Percentiles rank a stretch among this genome's conserved stretches.
Conservation (phyloP, 495 filamentous ascomycete species). For the Aspergillus campestris region DNA sequence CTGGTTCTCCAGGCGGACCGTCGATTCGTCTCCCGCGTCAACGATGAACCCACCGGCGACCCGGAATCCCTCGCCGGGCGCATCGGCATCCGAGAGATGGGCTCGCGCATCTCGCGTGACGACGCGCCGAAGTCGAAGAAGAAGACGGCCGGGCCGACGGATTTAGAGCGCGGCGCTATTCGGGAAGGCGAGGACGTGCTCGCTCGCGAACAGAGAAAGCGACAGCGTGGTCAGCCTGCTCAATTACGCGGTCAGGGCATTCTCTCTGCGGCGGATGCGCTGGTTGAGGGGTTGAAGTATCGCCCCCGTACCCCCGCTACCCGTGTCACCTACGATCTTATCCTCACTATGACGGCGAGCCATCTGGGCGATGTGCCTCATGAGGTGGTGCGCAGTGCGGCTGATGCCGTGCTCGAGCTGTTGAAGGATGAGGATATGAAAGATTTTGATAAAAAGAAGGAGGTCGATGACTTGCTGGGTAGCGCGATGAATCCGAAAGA, state of each 20-base stretch:
- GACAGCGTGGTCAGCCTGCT: slow-evolving; percentile 64
- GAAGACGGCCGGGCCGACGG: slow-evolving; percentile 52
- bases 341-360: slow-evolving; percentile 79
- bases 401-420: slow-evolving; percentile 82
- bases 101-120: slow-evolving; percentile 69
- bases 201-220: slow-evolving; percentile 78
- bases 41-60: slow-evolving; percentile 93
- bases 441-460: slow-evolving; percentile 97
- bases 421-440: slow-evolving; percentile 95
- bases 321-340: slow-evolving; percentile 90
- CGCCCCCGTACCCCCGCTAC: slow-evolving; percentile 87
- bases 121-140: slow-evolving; percentile 69
- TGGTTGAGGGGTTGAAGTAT: slow-evolving; percentile 80
- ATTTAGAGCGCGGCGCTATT: slow-evolving; percentile 68
- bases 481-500: slow-evolving; percentile 75
- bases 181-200: slow-evolving; percentile 82
- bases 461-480: slow-evolving; percentile 88
- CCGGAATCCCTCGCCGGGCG: slow-evolving; percentile 94
- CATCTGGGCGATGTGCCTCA: slow-evolving; percentile 90
- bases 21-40: slow-evolving; percentile 83
- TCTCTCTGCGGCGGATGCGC: slow-evolving; percentile 72
- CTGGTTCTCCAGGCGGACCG: slow-evolving; percentile 99
- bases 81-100: slow-evolving; percentile 92
- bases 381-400: slow-evolving; percentile 87
- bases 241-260: slow-evolving; percentile 72